phyloP scores from a whole-genome alignment of 2,329 filamentous ascomycete species.

The Pseudofabraea citricarpa region DNA sequence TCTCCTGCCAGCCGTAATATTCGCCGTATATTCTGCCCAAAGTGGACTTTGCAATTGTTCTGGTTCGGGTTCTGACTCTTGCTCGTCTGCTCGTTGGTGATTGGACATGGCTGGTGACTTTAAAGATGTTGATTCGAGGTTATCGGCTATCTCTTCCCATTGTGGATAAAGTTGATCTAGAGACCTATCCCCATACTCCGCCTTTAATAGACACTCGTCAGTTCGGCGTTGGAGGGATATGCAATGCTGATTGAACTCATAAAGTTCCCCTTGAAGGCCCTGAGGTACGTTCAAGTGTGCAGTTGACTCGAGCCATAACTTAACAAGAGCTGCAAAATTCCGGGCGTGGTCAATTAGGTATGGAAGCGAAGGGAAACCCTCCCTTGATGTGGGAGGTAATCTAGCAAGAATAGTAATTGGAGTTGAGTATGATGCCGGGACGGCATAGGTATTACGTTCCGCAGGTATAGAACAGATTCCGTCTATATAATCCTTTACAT shows the following conservation, averaged over 20 bases:
- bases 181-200: slow-evolving; percentile 18
- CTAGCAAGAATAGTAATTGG: slow-evolving; percentile 85
- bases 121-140: slow-evolving; percentile 11
- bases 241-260: slow-evolving; percentile 26
- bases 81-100: slow-evolving; percentile 1
- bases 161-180: slow-evolving; percentile 19
- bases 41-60: slow-evolving; percentile 11
- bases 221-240: slow-evolving; percentile 24
- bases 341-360: slow-evolving; percentile 88
- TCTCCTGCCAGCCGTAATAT: slow-evolving; percentile 4
- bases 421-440: slow-evolving; percentile 85
- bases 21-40: slow-evolving; percentile 13
- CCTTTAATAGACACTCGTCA: slow-evolving; percentile 26
- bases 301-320: slow-evolving; percentile 65
- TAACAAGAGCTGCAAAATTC: slow-evolving; percentile 78
- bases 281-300: slow-evolving; percentile 9
- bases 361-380: slow-evolving; percentile 89
- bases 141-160: slow-evolving; percentile 24
- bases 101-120: not conserved
- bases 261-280: slow-evolving; percentile 23
- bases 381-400: slow-evolving; percentile 72
- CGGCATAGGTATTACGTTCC: slow-evolving; percentile 56
- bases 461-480: slow-evolving; percentile 77
- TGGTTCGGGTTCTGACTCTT: not conserved
- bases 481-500: slow-evolving; percentile 86